Evolutionary conservation across 352 stramenopile genomes (phyloP).

Genomic region (Phytophthora cactorum): DNA sequence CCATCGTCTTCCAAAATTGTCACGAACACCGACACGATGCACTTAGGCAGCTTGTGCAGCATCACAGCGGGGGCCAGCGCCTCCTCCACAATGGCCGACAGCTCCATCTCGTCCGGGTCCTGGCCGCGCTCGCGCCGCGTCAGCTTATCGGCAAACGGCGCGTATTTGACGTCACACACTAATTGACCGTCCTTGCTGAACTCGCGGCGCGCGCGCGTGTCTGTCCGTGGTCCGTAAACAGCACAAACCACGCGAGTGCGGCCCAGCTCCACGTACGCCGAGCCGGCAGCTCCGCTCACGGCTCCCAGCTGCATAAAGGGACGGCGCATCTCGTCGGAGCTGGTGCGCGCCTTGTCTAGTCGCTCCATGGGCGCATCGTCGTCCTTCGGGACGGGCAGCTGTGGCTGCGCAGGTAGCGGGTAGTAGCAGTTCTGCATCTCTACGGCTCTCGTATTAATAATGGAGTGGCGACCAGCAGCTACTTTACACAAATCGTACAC

Average conservation of each 20-base stretch:
- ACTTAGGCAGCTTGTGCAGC: slow-evolving; percentile 90
- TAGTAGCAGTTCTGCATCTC: slow-evolving; percentile 91
- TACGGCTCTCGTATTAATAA: neutral
- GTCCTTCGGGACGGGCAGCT: slow-evolving; percentile 25
- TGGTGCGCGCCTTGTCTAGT: slow-evolving; percentile 47
- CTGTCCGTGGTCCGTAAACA: slow-evolving; percentile 88
- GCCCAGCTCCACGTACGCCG: slow-evolving; percentile 89
- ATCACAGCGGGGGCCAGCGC: slow-evolving; percentile 85
- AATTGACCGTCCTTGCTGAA: slow-evolving; percentile 90
- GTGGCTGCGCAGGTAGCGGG: slow-evolving; percentile 42
- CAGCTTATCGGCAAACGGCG: slow-evolving; percentile 76
- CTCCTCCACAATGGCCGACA: slow-evolving; percentile 78
- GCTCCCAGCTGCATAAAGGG: slow-evolving; percentile 88
- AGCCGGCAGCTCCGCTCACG: slow-evolving; percentile 84
- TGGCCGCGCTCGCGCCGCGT: slow-evolving; percentile 74
- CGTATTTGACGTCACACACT: slow-evolving; percentile 90
- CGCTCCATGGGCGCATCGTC: slow-evolving; percentile 41
- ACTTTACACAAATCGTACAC: slow-evolving; percentile 3
- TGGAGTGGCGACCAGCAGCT: slow-evolving; percentile 9
- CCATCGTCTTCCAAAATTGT: slow-evolving; percentile 90
- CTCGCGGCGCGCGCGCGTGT: slow-evolving; percentile 73
- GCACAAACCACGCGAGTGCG: slow-evolving; percentile 89
- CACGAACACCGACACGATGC: slow-evolving; percentile 88
- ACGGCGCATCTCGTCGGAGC: slow-evolving; percentile 82
- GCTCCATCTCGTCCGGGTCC: slow-evolving; percentile 82